Evolutionary conservation across 805 yeast species (phyloP).

Genomic region (Starmera pachycereana): DNA sequence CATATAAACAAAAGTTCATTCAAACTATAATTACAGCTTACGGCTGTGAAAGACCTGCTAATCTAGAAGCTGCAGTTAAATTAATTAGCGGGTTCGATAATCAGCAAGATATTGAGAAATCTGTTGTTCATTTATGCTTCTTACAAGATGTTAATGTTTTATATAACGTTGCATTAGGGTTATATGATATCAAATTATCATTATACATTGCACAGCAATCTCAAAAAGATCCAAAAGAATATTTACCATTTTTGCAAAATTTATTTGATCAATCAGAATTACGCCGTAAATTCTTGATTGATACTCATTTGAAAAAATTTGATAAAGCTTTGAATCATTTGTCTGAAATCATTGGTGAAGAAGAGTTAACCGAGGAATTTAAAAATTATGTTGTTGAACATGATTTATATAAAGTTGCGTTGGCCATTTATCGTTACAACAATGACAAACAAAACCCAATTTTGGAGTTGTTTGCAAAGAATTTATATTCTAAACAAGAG

Average conservation of each 20-base stretch:
- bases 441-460: conserved; percentile 42
- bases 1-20: conserved; percentile 45
- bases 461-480: conserved; percentile 50
- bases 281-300: conserved; percentile 68
- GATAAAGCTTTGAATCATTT: conserved; percentile 64
- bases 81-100: conserved; percentile 45
- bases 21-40: conserved; percentile 83
- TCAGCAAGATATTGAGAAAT: conserved; percentile 41
- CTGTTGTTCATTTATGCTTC: conserved; percentile 79
- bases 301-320: conserved; percentile 59
- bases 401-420: conserved; percentile 58
- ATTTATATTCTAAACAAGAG: conserved; percentile 43
- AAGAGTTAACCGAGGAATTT: conserved; percentile 42
- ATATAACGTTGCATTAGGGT: conserved; percentile 69
- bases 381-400: conserved; percentile 61
- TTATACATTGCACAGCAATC: conserved; percentile 88
- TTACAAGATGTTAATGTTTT: conserved; percentile 79
- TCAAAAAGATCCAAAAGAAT: conserved; percentile 96
- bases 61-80: conserved; percentile 60
- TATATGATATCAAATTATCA: conserved; percentile 75
- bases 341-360: conserved; percentile 31
- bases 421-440: conserved; percentile 51
- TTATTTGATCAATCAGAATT: conserved; percentile 57
- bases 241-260: conserved; percentile 80
- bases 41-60: conserved; percentile 87